Evolutionary conservation across 2,329 filamentous ascomycete species (phyloP).

Genomic region (Lasiodiplodia sp.): DNA sequence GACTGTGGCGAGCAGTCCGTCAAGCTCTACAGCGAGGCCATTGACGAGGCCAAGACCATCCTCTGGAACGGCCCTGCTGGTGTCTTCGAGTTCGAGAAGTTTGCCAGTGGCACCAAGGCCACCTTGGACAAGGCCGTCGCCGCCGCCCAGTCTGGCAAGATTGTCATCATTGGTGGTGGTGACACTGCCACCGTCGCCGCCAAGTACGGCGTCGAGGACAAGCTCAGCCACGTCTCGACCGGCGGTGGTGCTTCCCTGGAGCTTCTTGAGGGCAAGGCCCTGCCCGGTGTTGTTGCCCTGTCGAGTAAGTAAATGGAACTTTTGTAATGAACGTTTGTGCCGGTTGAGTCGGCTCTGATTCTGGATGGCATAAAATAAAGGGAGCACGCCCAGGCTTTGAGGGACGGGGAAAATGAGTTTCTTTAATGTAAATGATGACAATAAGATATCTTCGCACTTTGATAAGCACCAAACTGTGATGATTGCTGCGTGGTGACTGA

Average conservation of each 20-base stretch:
- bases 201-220: slow-evolving; percentile 95
- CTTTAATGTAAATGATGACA: slow-evolving; percentile 27
- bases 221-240: slow-evolving; percentile 97
- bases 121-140: slow-evolving; percentile 88
- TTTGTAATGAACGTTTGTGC: slow-evolving; percentile 9
- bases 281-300: slow-evolving; percentile 91
- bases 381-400: slow-evolving; percentile 24
- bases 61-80: slow-evolving; percentile 98
- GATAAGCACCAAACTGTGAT: not conserved
- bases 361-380: slow-evolving; percentile 28
- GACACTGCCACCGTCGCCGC: slow-evolving; percentile 97
- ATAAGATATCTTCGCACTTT: slow-evolving; percentile 23
- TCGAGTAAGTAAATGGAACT: slow-evolving; percentile 70
- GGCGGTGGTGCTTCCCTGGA: slow-evolving; percentile 95
- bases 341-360: slow-evolving; percentile 28
- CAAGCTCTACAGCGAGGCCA: slow-evolving; percentile 86
- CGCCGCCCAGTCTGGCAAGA: slow-evolving; percentile 83
- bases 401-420: slow-evolving; percentile 3
- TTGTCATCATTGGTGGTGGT: slow-evolving; percentile 97
- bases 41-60: slow-evolving; percentile 90
- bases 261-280: slow-evolving; percentile 95
- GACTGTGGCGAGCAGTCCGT: slow-evolving; percentile 91
- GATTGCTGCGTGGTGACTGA: not conserved
- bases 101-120: slow-evolving; percentile 89
- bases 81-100: slow-evolving; percentile 97